phyloP scores from a whole-genome alignment of 257 asterid genomes.

The Nicotiana paniculata region DNA sequence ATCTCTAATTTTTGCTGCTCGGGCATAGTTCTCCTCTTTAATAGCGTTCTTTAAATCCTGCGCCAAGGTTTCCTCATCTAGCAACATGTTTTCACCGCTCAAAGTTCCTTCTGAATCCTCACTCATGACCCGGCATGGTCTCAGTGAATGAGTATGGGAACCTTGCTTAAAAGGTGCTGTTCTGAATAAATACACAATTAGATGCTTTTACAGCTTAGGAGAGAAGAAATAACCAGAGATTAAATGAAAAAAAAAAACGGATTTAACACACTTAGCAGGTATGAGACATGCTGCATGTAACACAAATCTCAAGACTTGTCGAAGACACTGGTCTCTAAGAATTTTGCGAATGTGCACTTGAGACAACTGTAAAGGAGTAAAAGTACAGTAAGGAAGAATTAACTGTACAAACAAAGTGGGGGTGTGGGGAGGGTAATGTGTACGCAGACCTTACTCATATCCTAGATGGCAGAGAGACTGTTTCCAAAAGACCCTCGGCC shows the following conservation, averaged over 20 bases:
- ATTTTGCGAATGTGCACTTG: not conserved
- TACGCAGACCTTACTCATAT: no score
- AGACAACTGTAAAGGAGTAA: not conserved
- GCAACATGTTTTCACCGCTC: slow-evolving; percentile 78
- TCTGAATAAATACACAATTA: slow-evolving; percentile 42
- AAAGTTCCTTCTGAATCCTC: slow-evolving; percentile 72
- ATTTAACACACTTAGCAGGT: not conserved
- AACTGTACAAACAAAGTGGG: not conserved
- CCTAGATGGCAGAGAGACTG: no score
- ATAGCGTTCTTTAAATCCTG: slow-evolving; percentile 67
- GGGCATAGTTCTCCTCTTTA: slow-evolving; percentile 73
- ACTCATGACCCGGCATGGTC: slow-evolving; percentile 46
- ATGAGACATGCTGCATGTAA: not conserved
- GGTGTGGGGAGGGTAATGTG: no score
- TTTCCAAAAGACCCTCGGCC: no score
- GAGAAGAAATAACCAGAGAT: not conserved
- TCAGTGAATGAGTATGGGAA: slow-evolving; percentile 30
- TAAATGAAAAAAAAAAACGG: not conserved
- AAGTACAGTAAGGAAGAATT: not conserved
- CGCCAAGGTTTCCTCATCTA: slow-evolving; percentile 66
- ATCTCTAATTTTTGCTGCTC: slow-evolving; percentile 88
- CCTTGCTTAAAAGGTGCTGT: slow-evolving; percentile 45
- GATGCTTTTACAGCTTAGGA: slow-evolving; percentile 8
- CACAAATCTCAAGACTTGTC: not conserved
- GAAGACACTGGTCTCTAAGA: not conserved